phyloP scores from a whole-genome alignment of 495 filamentous ascomycete genomes.

The Platismatia glauca region DNA sequence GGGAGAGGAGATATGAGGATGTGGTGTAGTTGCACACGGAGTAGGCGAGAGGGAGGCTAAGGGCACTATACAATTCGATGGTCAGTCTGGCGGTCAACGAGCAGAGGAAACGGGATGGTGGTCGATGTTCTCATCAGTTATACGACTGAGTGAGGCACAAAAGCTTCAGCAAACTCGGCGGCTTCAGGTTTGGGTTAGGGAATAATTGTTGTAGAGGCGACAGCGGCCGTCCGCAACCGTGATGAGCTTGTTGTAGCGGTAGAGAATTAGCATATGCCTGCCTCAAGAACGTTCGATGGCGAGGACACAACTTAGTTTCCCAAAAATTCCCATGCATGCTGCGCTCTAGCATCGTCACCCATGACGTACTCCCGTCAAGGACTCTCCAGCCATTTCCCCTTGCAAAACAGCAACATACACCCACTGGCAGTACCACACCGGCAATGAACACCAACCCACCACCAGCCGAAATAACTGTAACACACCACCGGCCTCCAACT shows the following conservation, averaged over 20 bases:
- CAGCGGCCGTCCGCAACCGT: not conserved
- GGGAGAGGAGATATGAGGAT: not conserved
- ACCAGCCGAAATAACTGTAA: too few species aligned
- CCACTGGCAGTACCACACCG: not conserved
- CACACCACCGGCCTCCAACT: too few species aligned
- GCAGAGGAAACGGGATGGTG: not conserved
- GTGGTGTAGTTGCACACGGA: not conserved
- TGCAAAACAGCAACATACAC: not conserved
- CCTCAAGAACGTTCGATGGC: too few species aligned
- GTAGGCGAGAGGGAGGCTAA: not conserved
- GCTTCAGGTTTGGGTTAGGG: not conserved
- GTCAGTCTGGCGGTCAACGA: not conserved
- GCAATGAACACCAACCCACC: not conserved
- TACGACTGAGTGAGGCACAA: not conserved
- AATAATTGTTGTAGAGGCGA: not conserved
- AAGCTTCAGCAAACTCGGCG: not conserved
- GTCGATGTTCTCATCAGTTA: not conserved
- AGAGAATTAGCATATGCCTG: not conserved
- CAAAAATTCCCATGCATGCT: not conserved
- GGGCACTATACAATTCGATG: not conserved
- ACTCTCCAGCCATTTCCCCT: not conserved
- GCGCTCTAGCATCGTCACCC: not conserved
- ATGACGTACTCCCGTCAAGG: not conserved
- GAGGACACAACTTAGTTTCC: too few species aligned
- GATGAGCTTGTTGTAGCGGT: not conserved